Evolutionary conservation across 2,329 filamentous ascomycete genomes (phyloP).

Genomic region (Talaromyces sp.): DNA sequence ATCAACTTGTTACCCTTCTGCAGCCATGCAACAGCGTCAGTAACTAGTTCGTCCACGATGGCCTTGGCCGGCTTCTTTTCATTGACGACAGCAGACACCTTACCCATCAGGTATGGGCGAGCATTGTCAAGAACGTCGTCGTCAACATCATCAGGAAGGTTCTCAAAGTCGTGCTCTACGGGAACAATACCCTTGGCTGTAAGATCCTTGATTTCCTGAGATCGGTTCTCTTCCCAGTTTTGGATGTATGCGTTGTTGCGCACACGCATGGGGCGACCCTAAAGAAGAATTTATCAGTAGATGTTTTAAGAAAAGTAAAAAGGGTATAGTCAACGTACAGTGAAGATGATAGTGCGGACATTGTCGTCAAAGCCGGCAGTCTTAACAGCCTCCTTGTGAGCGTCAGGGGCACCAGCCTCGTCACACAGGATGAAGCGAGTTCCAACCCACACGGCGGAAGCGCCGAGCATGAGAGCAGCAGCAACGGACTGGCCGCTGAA

Average conservation of each 20-base stretch:
- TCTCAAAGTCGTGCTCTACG: slow-evolving; percentile 90
- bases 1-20: slow-evolving; percentile 61
- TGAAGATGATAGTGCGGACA: slow-evolving; percentile 96
- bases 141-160: slow-evolving; percentile 62
- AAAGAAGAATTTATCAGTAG: neutral
- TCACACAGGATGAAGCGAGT: slow-evolving; percentile 91
- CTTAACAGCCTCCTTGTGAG: slow-evolving; percentile 91
- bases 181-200: slow-evolving; percentile 85
- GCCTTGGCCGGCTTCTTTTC: slow-evolving; percentile 86
- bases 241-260: slow-evolving; percentile 88
- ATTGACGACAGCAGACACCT: slow-evolving; percentile 88
- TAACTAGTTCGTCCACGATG: slow-evolving; percentile 90
- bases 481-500: slow-evolving; percentile 89
- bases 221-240: slow-evolving; percentile 93
- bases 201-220: slow-evolving; percentile 84
- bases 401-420: slow-evolving; percentile 87
- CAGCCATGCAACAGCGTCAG: slow-evolving; percentile 68
- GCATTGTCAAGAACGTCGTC: slow-evolving; percentile 90
- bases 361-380: slow-evolving; percentile 94
- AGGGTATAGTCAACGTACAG: slow-evolving; percentile 35
- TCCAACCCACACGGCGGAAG: slow-evolving; percentile 89
- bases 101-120: slow-evolving; percentile 90
- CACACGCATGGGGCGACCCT: slow-evolving; percentile 84
- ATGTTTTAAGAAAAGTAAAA: neutral
- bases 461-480: slow-evolving; percentile 86